These are phyloP conservation scores for Tillandsia fasciculata DNA, from an alignment of 176 grass and related monocot species.

Conservation along the genomic window DNA sequence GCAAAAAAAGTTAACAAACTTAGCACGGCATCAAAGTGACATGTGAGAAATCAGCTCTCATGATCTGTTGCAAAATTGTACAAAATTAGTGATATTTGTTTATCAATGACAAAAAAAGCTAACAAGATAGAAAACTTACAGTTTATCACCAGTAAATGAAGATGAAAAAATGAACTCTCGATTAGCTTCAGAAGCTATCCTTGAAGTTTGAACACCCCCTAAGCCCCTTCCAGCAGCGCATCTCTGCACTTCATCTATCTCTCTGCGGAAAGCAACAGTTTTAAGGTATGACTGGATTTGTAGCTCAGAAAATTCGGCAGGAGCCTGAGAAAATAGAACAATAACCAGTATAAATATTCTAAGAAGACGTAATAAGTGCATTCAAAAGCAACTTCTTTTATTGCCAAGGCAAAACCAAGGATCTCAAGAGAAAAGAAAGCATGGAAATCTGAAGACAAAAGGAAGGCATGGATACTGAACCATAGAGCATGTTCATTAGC, in stretches of 20 bases:
- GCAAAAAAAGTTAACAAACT: too few species aligned
- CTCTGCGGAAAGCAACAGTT: constrained; percentile 90
- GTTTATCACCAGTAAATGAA: constrained; percentile 96
- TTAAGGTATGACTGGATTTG: constrained; percentile 99
- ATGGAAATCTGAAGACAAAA: too few species aligned
- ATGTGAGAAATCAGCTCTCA: neutral
- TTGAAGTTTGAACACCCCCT: constrained; percentile 80
- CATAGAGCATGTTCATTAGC: too few species aligned
- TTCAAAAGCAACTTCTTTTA: too few species aligned
- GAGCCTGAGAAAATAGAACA: constrained; percentile 43
- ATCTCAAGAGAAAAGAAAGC: too few species aligned
- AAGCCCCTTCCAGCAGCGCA: constrained; percentile 58
- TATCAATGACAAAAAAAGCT: neutral
- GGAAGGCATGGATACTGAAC: too few species aligned
- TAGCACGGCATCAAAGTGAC: too few species aligned
- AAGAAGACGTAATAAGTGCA: neutral
- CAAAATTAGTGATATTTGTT: neutral
- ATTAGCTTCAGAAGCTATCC: constrained; percentile 90
- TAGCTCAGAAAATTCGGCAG: constrained; percentile 90
- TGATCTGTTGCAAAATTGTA: neutral
- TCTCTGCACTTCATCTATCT: constrained; percentile 83
- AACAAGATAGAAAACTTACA: constrained; percentile 43
- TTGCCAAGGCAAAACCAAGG: too few species aligned
- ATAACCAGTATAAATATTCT: constrained; percentile 1
- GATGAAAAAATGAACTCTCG: constrained; percentile 97